Conservation (phyloP, 371 early-diverging fungal genomes). For the Syncephalastrum sp. region DNA sequence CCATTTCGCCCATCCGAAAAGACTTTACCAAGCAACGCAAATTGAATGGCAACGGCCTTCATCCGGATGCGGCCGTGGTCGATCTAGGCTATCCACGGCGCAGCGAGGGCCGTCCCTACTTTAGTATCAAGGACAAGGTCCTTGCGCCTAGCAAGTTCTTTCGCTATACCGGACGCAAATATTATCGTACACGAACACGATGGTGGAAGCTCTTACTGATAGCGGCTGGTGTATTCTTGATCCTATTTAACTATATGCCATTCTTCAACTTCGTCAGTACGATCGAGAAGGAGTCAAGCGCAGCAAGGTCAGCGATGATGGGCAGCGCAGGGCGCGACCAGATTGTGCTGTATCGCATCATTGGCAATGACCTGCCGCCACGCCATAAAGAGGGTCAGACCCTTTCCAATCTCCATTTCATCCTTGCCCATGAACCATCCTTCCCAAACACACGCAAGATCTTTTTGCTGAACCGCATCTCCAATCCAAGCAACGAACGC, state of each 20-base stretch:
- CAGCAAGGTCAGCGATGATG: neutral
- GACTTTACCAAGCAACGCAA: conserved; percentile 9
- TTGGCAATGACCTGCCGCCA: conserved; percentile 74
- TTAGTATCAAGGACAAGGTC: conserved; percentile 19
- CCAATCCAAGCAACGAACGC: conserved; percentile 57
- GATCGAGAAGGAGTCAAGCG: neutral
- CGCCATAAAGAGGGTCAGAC: conserved; percentile 70
- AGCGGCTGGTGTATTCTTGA: conserved; percentile 11
- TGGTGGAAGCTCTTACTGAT: conserved; percentile 15
- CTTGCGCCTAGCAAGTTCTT: conserved; percentile 14
- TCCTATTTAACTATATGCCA: conserved; percentile 22
- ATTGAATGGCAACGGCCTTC: conserved; percentile 8
- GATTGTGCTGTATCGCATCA: conserved; percentile 63
- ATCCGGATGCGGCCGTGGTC: conserved; percentile 10
- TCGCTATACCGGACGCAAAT: conserved; percentile 5
- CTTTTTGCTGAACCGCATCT: conserved; percentile 69
- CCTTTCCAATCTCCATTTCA: conserved; percentile 64
- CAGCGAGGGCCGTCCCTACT: conserved; percentile 14
- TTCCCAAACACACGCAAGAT: conserved; percentile 63
- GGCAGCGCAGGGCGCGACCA: conserved; percentile 39
- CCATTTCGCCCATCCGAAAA: conserved; percentile 3
- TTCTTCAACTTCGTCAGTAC: conserved; percentile 20
- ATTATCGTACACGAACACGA: conserved; percentile 13
- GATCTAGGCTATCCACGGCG: conserved; percentile 16
- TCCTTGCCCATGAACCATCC: conserved; percentile 63